Evolutionary conservation across 306 rosid genomes (phyloP), one percentile per base, ranked within the genome.

Genomic region (Biancaea sappan): DNA sequence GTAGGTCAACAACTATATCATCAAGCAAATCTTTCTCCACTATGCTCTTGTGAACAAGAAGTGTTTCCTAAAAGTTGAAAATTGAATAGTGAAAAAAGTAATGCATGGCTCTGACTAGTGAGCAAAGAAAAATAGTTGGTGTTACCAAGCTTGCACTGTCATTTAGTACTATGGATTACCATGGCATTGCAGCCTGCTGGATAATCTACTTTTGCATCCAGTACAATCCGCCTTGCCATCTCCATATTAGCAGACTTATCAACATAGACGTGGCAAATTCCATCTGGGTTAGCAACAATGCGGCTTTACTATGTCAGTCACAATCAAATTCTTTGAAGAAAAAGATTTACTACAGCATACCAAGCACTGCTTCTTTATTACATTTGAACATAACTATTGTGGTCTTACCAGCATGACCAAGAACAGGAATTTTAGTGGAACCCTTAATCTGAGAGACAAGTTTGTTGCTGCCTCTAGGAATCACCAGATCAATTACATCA

Each of bases 141-240:
- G 47, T 24, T 50, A 57, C 50, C 47, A 70, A 64, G 60, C 29
- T 57, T 47, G 82, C 54, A 34, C 32, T 26, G 40, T 58, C 50
- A 60, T 54, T 43, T 32, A 19, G 53, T 40, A 43, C 21, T 43
- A 80, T 59, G 62, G 57, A 64, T 81, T 95, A 95, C 99, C 99
- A 95, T 88, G 70, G 99, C 99, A 86, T 95, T 95, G 77, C 99
- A 95, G 73, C 93, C 96, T 69, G 99, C 91, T 71, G 99, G 99
- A 82, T 95, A 95, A 85, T 95, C 99, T 71, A 86, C 4, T 86
- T 95, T 95, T 57, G 97, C 98, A 87, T 95, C 99, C 66, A 88
- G 66, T 60, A 87, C 92, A 76, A 95, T 90, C 79, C 38, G 83
- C 84, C 78, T 84, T 48, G 97, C 96, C 92, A 90, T 85, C 74